Percentiles rank a stretch among this genome's conserved stretches.
Evolutionary conservation across 2,329 filamentous ascomycete species (phyloP).

Genomic region (Dactylellina cionopaga): DNA sequence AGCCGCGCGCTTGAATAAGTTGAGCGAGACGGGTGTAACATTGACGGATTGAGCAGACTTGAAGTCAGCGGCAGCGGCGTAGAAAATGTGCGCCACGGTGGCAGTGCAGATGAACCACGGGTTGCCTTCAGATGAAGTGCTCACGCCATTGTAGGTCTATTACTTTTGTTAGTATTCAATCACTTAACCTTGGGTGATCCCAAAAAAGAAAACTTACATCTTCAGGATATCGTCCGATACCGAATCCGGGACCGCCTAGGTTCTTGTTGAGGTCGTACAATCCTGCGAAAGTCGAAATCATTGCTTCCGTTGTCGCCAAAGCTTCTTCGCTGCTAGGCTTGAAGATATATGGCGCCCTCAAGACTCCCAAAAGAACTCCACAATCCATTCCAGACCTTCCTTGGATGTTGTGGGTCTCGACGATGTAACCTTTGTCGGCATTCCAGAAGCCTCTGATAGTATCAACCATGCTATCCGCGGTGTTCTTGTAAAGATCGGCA

Average conservation of each 20-base stretch:
- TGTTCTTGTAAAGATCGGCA: slow-evolving; percentile 65
- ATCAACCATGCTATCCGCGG: slow-evolving; percentile 75
- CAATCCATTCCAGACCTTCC: slow-evolving; percentile 75
- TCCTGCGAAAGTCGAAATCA: slow-evolving; percentile 78
- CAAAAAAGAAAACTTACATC: slow-evolving; percentile 73
- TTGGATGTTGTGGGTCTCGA: slow-evolving; percentile 74
- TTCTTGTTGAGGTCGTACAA: slow-evolving; percentile 76
- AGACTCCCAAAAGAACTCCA: slow-evolving; percentile 74
- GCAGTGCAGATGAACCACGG: slow-evolving; percentile 83
- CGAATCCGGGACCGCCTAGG: slow-evolving; percentile 67
- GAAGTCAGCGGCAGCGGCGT: slow-evolving; percentile 79
- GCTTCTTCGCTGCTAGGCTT: slow-evolving; percentile 77
- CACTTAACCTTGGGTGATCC: slow-evolving; percentile 79
- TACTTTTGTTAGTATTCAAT: slow-evolving; percentile 62
- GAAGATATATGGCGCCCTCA: slow-evolving; percentile 78
- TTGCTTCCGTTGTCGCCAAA: slow-evolving; percentile 78
- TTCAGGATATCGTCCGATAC: slow-evolving; percentile 75
- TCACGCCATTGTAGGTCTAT: slow-evolving; percentile 77
- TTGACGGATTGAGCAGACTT: slow-evolving; percentile 71
- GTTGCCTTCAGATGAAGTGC: slow-evolving; percentile 64
- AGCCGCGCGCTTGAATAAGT: slow-evolving; percentile 76
- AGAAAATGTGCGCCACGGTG: slow-evolving; percentile 81
- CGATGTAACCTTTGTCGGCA: slow-evolving; percentile 68
- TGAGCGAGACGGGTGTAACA: slow-evolving; percentile 72
- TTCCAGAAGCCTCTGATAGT: slow-evolving; percentile 81